Base-by-base conservation (phyloP, 2,329 filamentous ascomycete genomes). In the Parafenestella ontariensis region DNA sequence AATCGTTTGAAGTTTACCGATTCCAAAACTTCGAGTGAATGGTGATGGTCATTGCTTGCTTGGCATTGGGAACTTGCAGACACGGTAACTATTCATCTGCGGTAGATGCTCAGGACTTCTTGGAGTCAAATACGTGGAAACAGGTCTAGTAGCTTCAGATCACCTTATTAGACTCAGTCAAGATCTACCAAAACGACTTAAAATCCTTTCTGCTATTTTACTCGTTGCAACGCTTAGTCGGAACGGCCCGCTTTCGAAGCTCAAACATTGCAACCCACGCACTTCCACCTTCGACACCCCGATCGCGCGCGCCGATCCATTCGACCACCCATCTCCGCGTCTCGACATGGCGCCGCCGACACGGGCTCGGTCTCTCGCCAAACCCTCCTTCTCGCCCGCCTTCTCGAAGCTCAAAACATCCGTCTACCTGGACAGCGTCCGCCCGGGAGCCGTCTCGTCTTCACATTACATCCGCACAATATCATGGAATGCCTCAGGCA, bases 401-500 rank as follows among this genome's bases (percentile, higher is more conserved):
- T 92, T 96, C 74, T 81, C 82, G 20, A 82, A 81, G 28, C 81
- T 90, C 40, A 89, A 90, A 72, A 89, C 87, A 20, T 87, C 90
- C 65, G 82, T 84, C 17, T 95, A 95, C 76, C 68, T 69, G 56
- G 79, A 81, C 60, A 69, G 69, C 34, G 60, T 62, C 17, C 70
- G 74, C n/a, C 68, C 73, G 0, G 66, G 67, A 6, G 69, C 68
- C 8, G 66, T 73, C 11, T 69, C 73, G 7, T 64, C 68, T 11
- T 64, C 65, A 33, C 74, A 76, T 47, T 73, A 64, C 55, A 70
- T 96, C 52, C 87, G 90, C 36, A 89, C 89, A 1, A 88, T 98
- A 62, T 88, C 90, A 34, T 98, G 94, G 94, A 96, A 94, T 62
- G 91, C 93, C 0, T 81, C 91, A 0, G 92, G 94, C 29, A 89